phyloP scores from a whole-genome alignment of 2,329 filamentous ascomycete species.

The Talaromyces pinophilus region DNA sequence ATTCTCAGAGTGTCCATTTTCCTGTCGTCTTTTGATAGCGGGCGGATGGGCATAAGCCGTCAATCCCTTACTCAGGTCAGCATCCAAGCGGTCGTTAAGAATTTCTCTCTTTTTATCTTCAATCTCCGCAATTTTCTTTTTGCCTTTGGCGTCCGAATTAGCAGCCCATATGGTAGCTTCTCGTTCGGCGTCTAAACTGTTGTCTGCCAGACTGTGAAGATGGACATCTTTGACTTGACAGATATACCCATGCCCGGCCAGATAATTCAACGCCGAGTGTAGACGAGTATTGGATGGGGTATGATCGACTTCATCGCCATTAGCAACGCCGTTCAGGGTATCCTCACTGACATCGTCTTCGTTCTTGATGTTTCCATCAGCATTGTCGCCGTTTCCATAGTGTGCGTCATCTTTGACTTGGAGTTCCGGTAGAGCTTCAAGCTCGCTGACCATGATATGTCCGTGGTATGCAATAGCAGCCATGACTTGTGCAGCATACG shows the following conservation, averaged over 20 bases:
- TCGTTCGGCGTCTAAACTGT: conserved; percentile 41
- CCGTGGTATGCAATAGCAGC: conserved; percentile 75
- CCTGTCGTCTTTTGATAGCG: conserved; percentile 38
- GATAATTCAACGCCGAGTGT: conserved; percentile 41
- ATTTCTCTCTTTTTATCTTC: conserved; percentile 33
- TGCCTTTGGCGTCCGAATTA: conserved; percentile 41
- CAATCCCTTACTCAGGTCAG: conserved; percentile 37
- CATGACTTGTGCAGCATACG: conserved; percentile 71
- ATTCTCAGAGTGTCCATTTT: conserved; percentile 26
- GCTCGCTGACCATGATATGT: conserved; percentile 61
- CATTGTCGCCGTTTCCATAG: conserved; percentile 29
- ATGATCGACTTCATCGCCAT: conserved; percentile 30
- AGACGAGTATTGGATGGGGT: conserved; percentile 28
- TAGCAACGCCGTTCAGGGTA: conserved; percentile 23
- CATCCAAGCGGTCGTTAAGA: conserved; percentile 38
- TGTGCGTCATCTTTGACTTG: conserved; percentile 25
- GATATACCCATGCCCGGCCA: conserved; percentile 47
- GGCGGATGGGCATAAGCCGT: conserved; percentile 37
- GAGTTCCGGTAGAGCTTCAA: conserved; percentile 44
- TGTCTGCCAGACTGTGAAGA: conserved; percentile 45
- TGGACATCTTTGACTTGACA: conserved; percentile 43
- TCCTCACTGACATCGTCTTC: conserved; percentile 1
- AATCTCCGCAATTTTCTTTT: conserved; percentile 39
- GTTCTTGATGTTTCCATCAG: conserved; percentile 5
- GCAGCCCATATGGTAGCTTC: conserved; percentile 35